Evolutionary conservation across 768 basidiomycete species (phyloP), one percentile per base, ranked within the genome.

Genomic region (Pholiota conissans): DNA sequence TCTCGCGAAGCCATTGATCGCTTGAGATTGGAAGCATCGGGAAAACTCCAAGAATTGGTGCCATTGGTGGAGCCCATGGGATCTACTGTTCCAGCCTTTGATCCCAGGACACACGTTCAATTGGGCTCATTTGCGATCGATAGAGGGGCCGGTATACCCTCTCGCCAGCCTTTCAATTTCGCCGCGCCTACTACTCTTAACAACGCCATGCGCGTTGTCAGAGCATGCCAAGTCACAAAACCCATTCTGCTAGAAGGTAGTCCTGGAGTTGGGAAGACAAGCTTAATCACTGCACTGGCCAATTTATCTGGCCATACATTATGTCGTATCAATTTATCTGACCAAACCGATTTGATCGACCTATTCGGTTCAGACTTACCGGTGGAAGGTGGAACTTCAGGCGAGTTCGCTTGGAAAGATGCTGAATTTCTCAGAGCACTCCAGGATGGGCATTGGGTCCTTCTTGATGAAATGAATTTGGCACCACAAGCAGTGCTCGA

Each of bases 391-490:
- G 95, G 95, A 45, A 76, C 79, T 14, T 84, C 93, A 3, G 96
- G 95, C 40, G 92, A 97, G 68, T 99, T 99, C 68, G 88, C 88
- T 1, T 99, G 97, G 97, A 93, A 89, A 71, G 94, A 98, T 61
- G 97, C 96, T 0, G 95, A 96, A 56, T 99, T 99, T 69, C 78
- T 99, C 39, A 85, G 83, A 57, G 95, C 97, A 1, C 74, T 99
- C 73, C 94, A 97, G 68, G 82, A 90, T n/a, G 97, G 97, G 0
- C 87, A 93, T 58, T 99, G 97, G 97, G 96, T 98, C 5, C 84
- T 99, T 5, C 82, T 99, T 9, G 97, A 99, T 68, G 97, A 99
- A 71, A 98, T 99, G 97, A 99, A 99, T 68, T 81, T 99, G 35
- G 96, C 96, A 0, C 93, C 96, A 28, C 96, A 99, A 67, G 89